Evolutionary conservation across 306 rosid genomes (phyloP), one percentile per base, ranked within the genome.

Genomic region (Clitoria ternatea): DNA sequence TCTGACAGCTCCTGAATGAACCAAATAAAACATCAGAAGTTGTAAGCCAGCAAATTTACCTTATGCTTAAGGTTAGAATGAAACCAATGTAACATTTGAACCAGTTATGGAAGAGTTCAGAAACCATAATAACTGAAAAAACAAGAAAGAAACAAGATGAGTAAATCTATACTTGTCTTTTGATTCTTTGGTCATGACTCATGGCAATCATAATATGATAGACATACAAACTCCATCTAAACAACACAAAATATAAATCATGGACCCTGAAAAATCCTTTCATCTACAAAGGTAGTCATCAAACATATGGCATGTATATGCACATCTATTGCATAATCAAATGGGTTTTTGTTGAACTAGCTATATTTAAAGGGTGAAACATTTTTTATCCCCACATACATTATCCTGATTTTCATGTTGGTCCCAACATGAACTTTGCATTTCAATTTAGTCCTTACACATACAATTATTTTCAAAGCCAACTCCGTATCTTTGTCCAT

Each of bases 1-100:
- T 86, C 96, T 3, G 92, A 80, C 63, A 95, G 93, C 69, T 95
- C 99, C 99, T 95, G 89, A 61, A 65, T 61, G 55, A 42, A 52
- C 66, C 40, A 64, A 79, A 69, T 23, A 67, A 55, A 63, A 24
- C 0, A 49, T 72, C 73, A 57, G 52, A 44, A 61, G 66, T 56
- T 61, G 66, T 68, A 43, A n/a, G 20, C 17, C 23, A 3, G 61
- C n/a, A 39, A 78, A 85, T 15, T 61, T 61, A 48, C 59, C 53
- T 15, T 18, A 24, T n/a, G 35, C 18, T 37, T 6, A 36, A 43
- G 27, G 49, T 9, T 26, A 40, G 39, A 40, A 13, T 26, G 54
- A 74, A 22, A 42, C 3, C n/a, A n/a, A 72, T 30, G 9, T 36
- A 48, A 12, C 50, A 52, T 64, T 5, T 26, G 14, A 8, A 39